Percentiles rank a stretch among this genome's conserved stretches.
Conservation (phyloP, 169 alveolate genomes). For the Cryptosporidium canis region DNA sequence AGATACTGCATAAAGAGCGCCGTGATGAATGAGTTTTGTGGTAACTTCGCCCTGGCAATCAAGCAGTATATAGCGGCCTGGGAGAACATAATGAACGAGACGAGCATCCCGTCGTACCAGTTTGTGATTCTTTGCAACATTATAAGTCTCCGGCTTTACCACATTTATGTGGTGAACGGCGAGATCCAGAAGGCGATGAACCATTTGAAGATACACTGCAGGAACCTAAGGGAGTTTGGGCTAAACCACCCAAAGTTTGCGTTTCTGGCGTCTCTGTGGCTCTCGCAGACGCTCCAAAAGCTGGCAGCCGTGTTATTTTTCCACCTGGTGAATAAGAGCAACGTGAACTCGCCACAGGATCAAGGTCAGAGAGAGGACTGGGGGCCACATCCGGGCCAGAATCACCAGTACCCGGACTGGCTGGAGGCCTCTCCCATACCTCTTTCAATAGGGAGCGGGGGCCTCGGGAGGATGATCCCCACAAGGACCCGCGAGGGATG, state of each 20-base stretch:
- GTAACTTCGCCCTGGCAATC: constrained; percentile 25
- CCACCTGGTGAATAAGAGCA: constrained; percentile 24
- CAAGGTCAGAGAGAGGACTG: background rate
- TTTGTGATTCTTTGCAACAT: constrained; percentile 42
- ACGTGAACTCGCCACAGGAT: background rate
- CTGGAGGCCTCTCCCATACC: constrained; percentile 46
- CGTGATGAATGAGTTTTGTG: constrained; percentile 70
- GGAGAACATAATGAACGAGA: constrained; percentile 53
- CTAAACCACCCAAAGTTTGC: constrained; percentile 12
- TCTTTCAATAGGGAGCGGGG: background rate
- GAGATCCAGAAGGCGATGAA: constrained; percentile 56
- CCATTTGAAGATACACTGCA: constrained; percentile 43
- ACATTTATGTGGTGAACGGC: constrained; percentile 36
- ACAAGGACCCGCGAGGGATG: background rate
- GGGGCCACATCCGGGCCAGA: background rate
- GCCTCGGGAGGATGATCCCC: background rate
- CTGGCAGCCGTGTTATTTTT: constrained; percentile 35
- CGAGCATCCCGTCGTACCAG: constrained; percentile 35
- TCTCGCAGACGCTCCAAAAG: constrained; percentile 38
- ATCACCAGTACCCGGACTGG: constrained; percentile 15
- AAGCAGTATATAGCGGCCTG: constrained; percentile 62
- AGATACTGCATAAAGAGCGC: constrained; percentile 70
- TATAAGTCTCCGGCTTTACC: constrained; percentile 44
- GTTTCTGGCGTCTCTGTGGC: constrained; percentile 49
- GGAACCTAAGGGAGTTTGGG: constrained; percentile 21